Percentiles rank a stretch among this genome's conserved stretches.
phyloP scores from a whole-genome alignment of 257 asterid genomes.

The Jacaranda mimosifolia region DNA sequence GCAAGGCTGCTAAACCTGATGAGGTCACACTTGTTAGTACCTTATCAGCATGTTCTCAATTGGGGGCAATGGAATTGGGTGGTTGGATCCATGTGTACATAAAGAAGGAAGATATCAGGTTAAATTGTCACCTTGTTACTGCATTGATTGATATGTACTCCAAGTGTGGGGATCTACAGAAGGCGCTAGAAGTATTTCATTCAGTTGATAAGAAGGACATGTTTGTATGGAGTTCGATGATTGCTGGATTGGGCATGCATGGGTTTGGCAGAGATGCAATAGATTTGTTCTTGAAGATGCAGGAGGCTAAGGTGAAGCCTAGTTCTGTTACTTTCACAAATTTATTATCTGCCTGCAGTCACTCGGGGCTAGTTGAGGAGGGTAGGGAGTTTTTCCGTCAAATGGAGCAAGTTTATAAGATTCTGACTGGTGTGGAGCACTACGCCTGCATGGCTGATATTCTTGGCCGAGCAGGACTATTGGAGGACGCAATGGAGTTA shows the following conservation, averaged over 20 bases:
- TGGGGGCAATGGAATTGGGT: constrained; percentile 77
- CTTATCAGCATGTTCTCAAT: constrained; percentile 81
- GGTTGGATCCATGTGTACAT: constrained; percentile 80
- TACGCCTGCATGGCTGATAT: constrained; percentile 85
- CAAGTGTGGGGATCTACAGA: constrained; percentile 77
- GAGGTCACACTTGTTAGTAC: constrained; percentile 76
- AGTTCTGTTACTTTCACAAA: constrained; percentile 72
- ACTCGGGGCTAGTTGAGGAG: constrained; percentile 77
- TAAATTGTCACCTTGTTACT: constrained; percentile 70
- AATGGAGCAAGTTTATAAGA: constrained; percentile 59
- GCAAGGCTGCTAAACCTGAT: constrained; percentile 67
- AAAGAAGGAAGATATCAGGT: constrained; percentile 57
- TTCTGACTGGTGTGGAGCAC: constrained; percentile 66
- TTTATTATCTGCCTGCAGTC: constrained; percentile 80
- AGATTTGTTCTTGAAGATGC: constrained; percentile 68
- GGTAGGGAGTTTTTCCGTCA: constrained; percentile 58
- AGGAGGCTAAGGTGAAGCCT: constrained; percentile 66
- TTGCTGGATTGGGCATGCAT: constrained; percentile 83
- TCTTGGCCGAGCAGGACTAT: constrained; percentile 78
- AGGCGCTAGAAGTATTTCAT: constrained; percentile 74
- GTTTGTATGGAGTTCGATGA: constrained; percentile 86
- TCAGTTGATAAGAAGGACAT: constrained; percentile 64
- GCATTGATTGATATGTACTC: constrained; percentile 83
- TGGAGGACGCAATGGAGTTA: constrained; percentile 65
- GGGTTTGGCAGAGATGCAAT: constrained; percentile 75